A percentile compares a stretch with the other conserved stretches of the same genome.
phyloP scores from a whole-genome alignment of 345 rosid genomes.

The Corymbia maculata region DNA sequence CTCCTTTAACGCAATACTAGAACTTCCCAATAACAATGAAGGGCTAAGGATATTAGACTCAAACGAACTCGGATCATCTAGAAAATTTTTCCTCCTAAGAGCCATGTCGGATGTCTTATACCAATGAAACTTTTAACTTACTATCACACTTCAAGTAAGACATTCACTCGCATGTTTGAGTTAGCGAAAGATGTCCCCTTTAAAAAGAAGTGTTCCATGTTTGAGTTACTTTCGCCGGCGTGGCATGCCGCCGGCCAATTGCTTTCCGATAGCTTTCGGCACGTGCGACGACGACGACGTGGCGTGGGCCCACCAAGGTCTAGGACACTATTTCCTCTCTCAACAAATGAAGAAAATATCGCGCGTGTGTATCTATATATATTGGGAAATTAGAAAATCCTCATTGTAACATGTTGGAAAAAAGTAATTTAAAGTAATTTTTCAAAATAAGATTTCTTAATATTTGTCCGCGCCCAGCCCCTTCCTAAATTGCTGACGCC shows the following conservation, averaged over 20 bases:
- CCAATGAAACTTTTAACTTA: background rate
- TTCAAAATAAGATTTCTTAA: background rate
- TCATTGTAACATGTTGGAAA: background rate
- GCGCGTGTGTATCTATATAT: background rate
- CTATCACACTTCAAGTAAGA: no score
- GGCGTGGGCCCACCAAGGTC: background rate
- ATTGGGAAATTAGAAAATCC: background rate
- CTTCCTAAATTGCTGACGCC: background rate
- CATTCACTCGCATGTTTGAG: no score
- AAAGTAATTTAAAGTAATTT: background rate
- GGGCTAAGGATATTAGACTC: background rate
- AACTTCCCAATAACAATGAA: background rate
- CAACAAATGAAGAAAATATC: background rate
- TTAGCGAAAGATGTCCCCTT: no score
- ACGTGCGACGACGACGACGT: background rate
- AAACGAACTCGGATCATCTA: background rate
- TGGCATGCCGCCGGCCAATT: background rate
- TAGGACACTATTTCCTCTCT: background rate
- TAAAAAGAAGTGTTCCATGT: no score
- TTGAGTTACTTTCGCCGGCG: background rate
- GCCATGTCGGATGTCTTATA: background rate
- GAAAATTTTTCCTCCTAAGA: background rate
- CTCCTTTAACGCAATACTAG: background rate
- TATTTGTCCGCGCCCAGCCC: background rate
- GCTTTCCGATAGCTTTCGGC: accelerated